Evolutionary conservation across 495 filamentous ascomycete species (phyloP), one percentile per base, ranked within the genome.

Genomic region (Hypoxylon crocopeplum): DNA sequence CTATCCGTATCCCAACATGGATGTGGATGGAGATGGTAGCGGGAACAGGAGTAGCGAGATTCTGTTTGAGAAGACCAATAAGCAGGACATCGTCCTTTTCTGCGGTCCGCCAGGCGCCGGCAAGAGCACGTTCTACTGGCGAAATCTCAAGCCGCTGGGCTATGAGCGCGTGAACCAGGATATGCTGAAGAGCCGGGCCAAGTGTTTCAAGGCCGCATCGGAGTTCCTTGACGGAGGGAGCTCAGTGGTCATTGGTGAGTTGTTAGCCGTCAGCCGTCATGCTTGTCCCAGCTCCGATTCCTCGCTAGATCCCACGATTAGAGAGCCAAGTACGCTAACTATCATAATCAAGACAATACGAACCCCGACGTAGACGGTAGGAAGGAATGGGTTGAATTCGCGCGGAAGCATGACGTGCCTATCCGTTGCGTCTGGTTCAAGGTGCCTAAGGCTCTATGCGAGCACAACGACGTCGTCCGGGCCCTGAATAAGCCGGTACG

Each of bases 161-260:
- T 97, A 94, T 70, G 86, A 86, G 70, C 83, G 93, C 21, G 82
- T 96, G 12, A 98, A 97, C 59, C 93, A 97, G 74, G 95, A 98
- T 74, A 81, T 76, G 2, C 74, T 97, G n/a, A 97, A 96, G 71
- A 86, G 52, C 37, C 68, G 70, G 58, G 86, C 91, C 15, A 96
- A 90, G 73, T 97, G 95, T 74, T 72, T 95, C 64, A 91, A 93
- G 70, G 84, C 85, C 13, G 91, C 91, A 6, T 73, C 75, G 19
- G 82, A 88, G 32, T 71, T 80, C 41, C 75, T 97, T 25, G 71
- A 80, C 15, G 80, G 83, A 13, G 84, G 86, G 12, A 82, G 79
- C 32, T 88, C 86, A 3, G 83, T 97, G 4, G 91, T 78, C 6
- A 79, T 97, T 37, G 91, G 90, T 92, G 79, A 52, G 88, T 80